phyloP scores from a whole-genome alignment of 768 basidiomycete genomes.

The Amanita jacksonii region DNA sequence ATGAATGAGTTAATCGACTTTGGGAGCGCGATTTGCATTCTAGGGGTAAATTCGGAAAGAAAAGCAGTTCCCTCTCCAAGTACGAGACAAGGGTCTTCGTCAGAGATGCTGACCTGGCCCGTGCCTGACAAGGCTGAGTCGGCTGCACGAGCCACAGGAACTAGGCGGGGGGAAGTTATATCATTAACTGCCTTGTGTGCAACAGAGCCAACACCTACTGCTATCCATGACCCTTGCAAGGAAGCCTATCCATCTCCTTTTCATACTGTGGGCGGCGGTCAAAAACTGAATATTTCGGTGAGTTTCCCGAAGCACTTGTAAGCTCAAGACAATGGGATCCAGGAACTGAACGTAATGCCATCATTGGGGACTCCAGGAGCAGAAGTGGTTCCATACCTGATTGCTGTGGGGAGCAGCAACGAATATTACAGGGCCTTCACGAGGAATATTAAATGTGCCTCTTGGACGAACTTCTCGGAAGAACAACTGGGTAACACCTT shows the following conservation, averaged over 20 bases:
- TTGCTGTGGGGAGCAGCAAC: slow-evolving; percentile 91
- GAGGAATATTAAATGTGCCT: slow-evolving; percentile 91
- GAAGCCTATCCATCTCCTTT: slow-evolving; percentile 68
- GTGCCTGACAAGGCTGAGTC: slow-evolving; percentile 72
- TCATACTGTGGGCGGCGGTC: slow-evolving; percentile 84
- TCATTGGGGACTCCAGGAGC: neutral
- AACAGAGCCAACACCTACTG: slow-evolving; percentile 41
- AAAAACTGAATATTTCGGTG: slow-evolving; percentile 77
- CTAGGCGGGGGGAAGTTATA: slow-evolving; percentile 45
- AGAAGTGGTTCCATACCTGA: slow-evolving; percentile 41
- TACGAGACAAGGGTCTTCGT: slow-evolving; percentile 72
- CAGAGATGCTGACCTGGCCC: slow-evolving; percentile 63
- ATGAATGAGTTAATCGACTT: slow-evolving; percentile 67
- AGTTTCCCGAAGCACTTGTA: slow-evolving; percentile 82
- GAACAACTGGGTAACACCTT: slow-evolving; percentile 83
- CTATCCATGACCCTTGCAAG: slow-evolving; percentile 79
- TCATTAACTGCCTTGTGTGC: neutral
- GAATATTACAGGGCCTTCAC: slow-evolving; percentile 85
- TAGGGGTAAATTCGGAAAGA: slow-evolving; percentile 56
- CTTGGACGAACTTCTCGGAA: slow-evolving; percentile 92
- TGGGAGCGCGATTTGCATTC: slow-evolving; percentile 81
- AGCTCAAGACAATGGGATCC: slow-evolving; percentile 76
- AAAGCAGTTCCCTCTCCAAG: slow-evolving; percentile 80
- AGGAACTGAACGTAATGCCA: slow-evolving; percentile 84
- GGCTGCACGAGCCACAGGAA: slow-evolving; percentile 88